Evolutionary conservation across 1,284 basidiomycete species (phyloP), one percentile per base, ranked within the genome.

Genomic region (Melampsora americana): DNA sequence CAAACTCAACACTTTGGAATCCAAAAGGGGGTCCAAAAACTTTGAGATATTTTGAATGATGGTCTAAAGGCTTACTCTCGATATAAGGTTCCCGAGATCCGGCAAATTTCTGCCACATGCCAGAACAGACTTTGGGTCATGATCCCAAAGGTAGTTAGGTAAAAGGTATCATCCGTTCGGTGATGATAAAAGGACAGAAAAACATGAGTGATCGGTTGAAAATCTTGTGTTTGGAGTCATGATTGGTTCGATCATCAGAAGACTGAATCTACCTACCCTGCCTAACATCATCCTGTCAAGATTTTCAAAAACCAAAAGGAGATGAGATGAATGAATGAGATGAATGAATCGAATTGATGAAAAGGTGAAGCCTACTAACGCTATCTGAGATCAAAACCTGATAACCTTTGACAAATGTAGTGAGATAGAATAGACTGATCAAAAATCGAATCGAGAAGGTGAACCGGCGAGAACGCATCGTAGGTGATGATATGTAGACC

Each of bases 51-150:
- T 18, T 42, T 23, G 32, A 71, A 3, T 2, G 26, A 56, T 3
- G 6, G 32, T 56, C 39, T 11, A 12, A 42, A 42, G 39, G 32
- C 42, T 75, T 61, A 75, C 72, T 68, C 67, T 75, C 65, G 26
- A 75, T 75, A 35, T 75, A 75, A 18, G 72, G 72, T 59, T 75
- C 72, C 60, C 72, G 53, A 60, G 72, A 75, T 20, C 66, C 66
- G 23, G 65, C 72, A 30, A 67, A 61, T 44, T 75, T 75, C 23
- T 67, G 65, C 72, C 72, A 75, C 72, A 75, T 75, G 50, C 72
- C 72, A 14, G 72, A 75, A 44, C 72, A 75, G 5, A 75, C 72
- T 75, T 28, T 64, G 5, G 26, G 5, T 59, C 1, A 23, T 18
- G 2, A 23, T 39, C 44, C 18, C 2, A 23, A n/a, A n/a, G 32